These are phyloP conservation scores for Thalassiosira sp. DNA, from an alignment of 352 stramenopile species.

Conservation along the genomic window DNA sequence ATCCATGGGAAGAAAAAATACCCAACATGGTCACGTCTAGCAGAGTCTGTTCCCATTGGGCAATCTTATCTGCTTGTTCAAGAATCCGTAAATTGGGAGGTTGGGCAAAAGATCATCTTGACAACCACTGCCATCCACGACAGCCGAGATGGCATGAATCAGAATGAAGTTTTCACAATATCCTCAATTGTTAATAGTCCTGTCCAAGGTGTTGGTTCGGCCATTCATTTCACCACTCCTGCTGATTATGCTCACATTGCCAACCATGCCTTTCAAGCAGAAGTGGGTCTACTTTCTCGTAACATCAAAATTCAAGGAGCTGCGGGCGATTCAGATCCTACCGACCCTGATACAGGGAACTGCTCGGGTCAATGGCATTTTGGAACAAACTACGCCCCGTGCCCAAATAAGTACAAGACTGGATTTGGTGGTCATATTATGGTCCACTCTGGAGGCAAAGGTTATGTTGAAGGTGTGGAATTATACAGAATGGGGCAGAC, in stretches of 20 bases:
- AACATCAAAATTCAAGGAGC: constrained; percentile 53
- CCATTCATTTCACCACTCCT: constrained; percentile 20
- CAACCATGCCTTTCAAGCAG: constrained; percentile 46
- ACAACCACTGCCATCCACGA: constrained; percentile 56
- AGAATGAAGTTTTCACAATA: constrained; percentile 69
- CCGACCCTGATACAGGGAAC: constrained; percentile 23
- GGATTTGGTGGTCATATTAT: constrained; percentile 72
- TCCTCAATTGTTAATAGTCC: constrained; percentile 20
- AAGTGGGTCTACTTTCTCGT: constrained; percentile 50
- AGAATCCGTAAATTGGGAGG: constrained; percentile 58
- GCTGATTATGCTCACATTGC: constrained; percentile 40
- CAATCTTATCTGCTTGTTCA: constrained; percentile 45
- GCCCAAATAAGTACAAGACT: constrained; percentile 26
- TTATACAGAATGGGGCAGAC: constrained; percentile 41
- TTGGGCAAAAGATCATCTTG: constrained; percentile 42
- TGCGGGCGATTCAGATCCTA: constrained; percentile 33
- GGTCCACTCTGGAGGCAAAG: constrained; percentile 22
- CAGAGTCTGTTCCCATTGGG: constrained; percentile 32
- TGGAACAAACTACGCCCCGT: constrained; percentile 13
- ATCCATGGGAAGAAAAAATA: constrained; percentile 62
- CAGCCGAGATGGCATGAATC: constrained; percentile 46
- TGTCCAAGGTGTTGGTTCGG: constrained; percentile 15
- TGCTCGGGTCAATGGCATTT: constrained; percentile 7
- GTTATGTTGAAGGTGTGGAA: constrained; percentile 55
- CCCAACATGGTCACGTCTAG: constrained; percentile 65